Evolutionary conservation across 83 land plant genomes (phyloP).

Genomic region (Picea abies): DNA sequence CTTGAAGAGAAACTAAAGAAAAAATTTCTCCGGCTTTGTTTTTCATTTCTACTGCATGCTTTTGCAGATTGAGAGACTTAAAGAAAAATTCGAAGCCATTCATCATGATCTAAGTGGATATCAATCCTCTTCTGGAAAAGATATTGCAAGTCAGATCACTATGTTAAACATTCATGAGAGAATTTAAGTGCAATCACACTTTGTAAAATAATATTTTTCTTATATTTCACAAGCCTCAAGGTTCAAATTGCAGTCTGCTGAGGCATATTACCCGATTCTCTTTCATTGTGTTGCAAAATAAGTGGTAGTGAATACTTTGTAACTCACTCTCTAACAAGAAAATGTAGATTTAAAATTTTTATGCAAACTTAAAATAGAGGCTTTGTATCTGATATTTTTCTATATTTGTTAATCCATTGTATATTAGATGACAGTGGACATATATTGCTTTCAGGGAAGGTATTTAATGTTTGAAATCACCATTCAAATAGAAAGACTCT

Average conservation of each 20-base stretch:
- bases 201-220: background rate
- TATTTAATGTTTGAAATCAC: background rate
- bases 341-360: background rate
- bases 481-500: background rate
- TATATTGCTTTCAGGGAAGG: too few species aligned
- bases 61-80: conserved; percentile 51
- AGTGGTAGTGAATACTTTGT: background rate
- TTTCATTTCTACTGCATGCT: background rate
- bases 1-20: conserved; percentile 3
- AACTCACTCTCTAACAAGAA: background rate
- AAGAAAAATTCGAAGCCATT: conserved; percentile 51
- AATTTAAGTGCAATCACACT: background rate
- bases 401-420: background rate
- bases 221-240: background rate
- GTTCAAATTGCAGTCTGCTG: background rate
- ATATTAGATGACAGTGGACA: too few species aligned
- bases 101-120: conserved; percentile 36
- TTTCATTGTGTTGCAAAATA: background rate
- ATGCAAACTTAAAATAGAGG: background rate
- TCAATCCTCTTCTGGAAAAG: conserved; percentile 8
- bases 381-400: background rate
- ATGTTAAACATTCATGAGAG: conserved; percentile 15
- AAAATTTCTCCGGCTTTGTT: background rate
- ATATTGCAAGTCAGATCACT: background rate
- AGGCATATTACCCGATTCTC: too few species aligned